These are phyloP conservation scores for Mastigamoeba balamuthi DNA, from an alignment of 78 protist genomes.

Conservation along the genomic window DNA sequence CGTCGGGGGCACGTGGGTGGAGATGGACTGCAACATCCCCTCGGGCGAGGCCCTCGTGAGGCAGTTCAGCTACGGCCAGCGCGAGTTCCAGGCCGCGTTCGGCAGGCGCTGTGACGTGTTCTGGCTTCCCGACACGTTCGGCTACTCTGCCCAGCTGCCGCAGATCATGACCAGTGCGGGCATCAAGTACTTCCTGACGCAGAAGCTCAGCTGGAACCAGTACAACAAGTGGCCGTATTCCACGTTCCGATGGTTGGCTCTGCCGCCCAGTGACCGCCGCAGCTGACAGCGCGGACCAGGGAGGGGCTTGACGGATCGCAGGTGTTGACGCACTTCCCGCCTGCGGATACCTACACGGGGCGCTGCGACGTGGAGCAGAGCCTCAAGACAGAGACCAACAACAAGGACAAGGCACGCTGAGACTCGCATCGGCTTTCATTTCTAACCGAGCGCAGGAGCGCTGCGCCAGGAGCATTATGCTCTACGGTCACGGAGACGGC, in stretches of 20 bases:
- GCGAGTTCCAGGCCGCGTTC: slow-evolving; percentile 46
- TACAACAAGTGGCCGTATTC: slow-evolving; percentile 11
- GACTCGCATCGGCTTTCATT: background rate
- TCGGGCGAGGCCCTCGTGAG: slow-evolving; percentile 66
- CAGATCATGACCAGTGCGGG: slow-evolving; percentile 49
- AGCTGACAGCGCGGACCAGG: slow-evolving; percentile 5
- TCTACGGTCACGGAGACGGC: slow-evolving; percentile 69
- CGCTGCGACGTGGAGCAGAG: slow-evolving; percentile 35
- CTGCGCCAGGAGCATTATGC: background rate
- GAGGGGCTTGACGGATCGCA: slow-evolving; percentile 72
- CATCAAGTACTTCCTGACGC: slow-evolving; percentile 63
- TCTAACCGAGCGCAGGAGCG: background rate
- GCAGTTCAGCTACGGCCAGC: slow-evolving; percentile 65
- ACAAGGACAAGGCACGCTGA: slow-evolving; percentile 38
- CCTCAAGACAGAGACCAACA: slow-evolving; percentile 8
- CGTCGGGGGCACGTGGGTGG: slow-evolving; percentile 70
- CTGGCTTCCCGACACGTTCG: slow-evolving; percentile 74
- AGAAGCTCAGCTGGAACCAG: slow-evolving; percentile 69
- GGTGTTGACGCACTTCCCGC: slow-evolving; percentile 73
- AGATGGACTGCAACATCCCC: slow-evolving; percentile 78
- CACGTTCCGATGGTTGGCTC: background rate
- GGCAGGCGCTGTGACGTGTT: slow-evolving; percentile 35
- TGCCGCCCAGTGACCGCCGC: background rate
- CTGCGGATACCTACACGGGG: slow-evolving; percentile 59
- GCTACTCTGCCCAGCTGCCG: slow-evolving; percentile 64